Evolutionary conservation across 768 basidiomycete genomes (phyloP), one percentile per base, ranked within the genome.

Genomic region (Suillus alpinus): DNA sequence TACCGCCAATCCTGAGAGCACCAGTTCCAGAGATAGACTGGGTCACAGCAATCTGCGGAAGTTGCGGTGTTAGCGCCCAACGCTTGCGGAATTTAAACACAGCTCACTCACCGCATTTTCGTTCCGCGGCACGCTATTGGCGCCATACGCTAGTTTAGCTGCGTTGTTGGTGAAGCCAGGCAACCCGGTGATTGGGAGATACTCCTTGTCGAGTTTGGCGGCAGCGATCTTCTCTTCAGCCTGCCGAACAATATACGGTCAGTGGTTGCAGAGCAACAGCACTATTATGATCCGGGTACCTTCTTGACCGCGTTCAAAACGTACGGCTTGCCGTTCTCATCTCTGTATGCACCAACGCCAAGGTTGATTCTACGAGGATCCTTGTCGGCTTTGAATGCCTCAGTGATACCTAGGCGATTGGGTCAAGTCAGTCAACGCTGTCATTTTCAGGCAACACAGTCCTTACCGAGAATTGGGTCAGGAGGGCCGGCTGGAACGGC

Each of bases 11-110:
- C 68, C 97, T 86, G 65, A 98, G 90, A 49, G 97, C 97, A 67
- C 97, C 97, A 13, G 97, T 99, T 14, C 97, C 97, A 32, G 96
- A 98, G 74, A 98, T 95, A 58, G 95, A 89, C 75, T 99, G 97
- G 12, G 94, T 90, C 57, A 91, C 82, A 29, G 92, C 85, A 69
- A 95, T 81, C 91, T 95, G 66, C 58, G 50, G 60, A 53, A 58
- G 43, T 34, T 56, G 51, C 56, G 58, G 51, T 46, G 60, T 59
- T 56, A 53, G 59, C 61, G 50, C 53, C 47, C 41, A 40, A 31
- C 20, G 9, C 53, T 26, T 57, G 7, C 9, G 61, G 32, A 46
- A 36, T 59, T 29, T 37, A 34, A 29, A 32, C 36, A 23, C 43
- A 41, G 36, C 39, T 32, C 51, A 83, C 91, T 57, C 69, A 94